Percentiles rank a stretch among this genome's conserved stretches.
Evolutionary conservation across 495 filamentous ascomycete species (phyloP).

Genomic region (Oleoguttula mirabilis): DNA sequence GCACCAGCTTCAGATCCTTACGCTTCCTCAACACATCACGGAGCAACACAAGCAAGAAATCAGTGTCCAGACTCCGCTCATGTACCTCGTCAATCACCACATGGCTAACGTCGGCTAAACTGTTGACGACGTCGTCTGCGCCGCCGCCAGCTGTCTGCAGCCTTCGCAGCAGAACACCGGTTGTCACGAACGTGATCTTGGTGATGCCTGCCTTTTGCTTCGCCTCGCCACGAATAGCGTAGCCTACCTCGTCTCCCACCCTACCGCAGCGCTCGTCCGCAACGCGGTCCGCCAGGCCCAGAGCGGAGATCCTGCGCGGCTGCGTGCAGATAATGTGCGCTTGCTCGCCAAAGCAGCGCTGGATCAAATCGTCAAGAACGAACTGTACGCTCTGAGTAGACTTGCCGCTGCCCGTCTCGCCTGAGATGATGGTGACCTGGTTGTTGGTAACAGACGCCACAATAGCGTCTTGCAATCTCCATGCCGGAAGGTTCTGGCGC

Average conservation of each 20-base stretch:
- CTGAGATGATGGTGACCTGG: conserved; percentile 90
- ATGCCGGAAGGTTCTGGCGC: conserved; percentile 70
- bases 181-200: conserved; percentile 91
- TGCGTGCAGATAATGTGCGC: conserved; percentile 96
- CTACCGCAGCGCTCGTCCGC: conserved; percentile 74
- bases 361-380: conserved; percentile 82
- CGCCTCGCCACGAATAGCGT: conserved; percentile 86
- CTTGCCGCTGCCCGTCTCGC: conserved; percentile 93
- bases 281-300: conserved; percentile 88
- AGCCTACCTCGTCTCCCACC: conserved; percentile 85
- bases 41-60: conserved; percentile 84
- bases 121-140: conserved; percentile 62
- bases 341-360: conserved; percentile 53
- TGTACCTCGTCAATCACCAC: conserved; percentile 96
- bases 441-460: conserved; percentile 56
- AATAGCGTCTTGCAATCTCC: conserved; percentile 67
- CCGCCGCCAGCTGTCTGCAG: conserved; percentile 76
- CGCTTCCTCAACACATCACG: conserved; percentile 65
- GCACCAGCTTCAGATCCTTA: conserved; percentile 75
- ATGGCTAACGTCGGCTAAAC: conserved; percentile 81
- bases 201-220: conserved; percentile 55
- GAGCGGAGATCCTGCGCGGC: conserved; percentile 83
- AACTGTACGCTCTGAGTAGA: conserved; percentile 97
- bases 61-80: conserved; percentile 88
- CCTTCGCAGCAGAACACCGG: conserved; percentile 82